These are phyloP conservation scores for Cajanus cajan DNA, from an alignment of 306 rosid species.

Conservation along the genomic window DNA sequence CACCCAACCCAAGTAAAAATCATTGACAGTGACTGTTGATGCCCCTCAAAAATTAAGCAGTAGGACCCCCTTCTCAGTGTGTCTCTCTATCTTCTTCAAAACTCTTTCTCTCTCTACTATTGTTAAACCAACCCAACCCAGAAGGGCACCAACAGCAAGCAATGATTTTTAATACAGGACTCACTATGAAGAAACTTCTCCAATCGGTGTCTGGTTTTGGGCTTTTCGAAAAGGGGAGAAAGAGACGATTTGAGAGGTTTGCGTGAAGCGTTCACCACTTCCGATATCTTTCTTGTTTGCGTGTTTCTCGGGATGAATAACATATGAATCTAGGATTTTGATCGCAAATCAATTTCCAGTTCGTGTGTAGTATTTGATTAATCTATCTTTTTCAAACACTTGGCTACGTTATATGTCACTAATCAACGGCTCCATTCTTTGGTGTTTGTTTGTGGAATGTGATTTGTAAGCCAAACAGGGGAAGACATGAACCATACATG, in stretches of 20 bases:
- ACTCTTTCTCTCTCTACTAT: not conserved
- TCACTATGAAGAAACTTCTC: not conserved
- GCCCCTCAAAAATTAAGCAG: slow-evolving; percentile 59
- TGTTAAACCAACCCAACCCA: too few species aligned
- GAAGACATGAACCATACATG: not conserved
- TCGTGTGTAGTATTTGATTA: not conserved
- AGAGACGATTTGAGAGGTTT: slow-evolving; percentile 21
- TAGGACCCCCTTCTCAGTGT: slow-evolving; percentile 50
- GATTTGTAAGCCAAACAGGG: not conserved
- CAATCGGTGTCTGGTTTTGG: slow-evolving; percentile 9
- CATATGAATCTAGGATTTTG: not conserved
- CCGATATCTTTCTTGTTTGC: not conserved
- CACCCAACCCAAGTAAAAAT: slow-evolving; percentile 48
- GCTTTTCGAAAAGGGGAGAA: not conserved
- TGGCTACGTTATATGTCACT: not conserved
- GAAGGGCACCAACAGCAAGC: slow-evolving; percentile 14
- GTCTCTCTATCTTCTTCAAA: slow-evolving; percentile 19
- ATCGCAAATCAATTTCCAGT: not conserved
- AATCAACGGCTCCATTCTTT: slow-evolving; percentile 9
- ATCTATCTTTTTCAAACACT: not conserved
- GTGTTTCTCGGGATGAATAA: not conserved
- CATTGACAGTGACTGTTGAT: slow-evolving; percentile 56
- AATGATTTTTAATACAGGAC: slow-evolving; percentile 29
- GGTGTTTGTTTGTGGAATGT: not conserved
- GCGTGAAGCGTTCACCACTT: slow-evolving; percentile 18